Base-by-base conservation (phyloP, 2,329 filamentous ascomycete species). In the Fusarium anthophilum region DNA sequence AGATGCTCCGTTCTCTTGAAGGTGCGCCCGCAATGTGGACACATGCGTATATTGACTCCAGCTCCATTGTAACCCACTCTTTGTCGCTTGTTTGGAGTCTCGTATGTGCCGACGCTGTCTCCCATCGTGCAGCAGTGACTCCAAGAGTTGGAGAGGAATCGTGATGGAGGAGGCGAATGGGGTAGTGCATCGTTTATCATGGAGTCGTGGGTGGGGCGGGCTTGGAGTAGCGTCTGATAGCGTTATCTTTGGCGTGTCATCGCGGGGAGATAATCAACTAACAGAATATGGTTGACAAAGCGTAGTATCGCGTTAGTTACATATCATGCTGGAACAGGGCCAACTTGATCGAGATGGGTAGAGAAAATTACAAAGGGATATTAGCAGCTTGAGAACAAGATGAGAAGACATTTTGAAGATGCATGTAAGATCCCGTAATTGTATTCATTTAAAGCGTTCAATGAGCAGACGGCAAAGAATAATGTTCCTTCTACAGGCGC, bases 1-100 rank as follows among this genome's bases (percentile, higher is more conserved):
- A 86, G 72, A 75, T 86, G 84, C 76, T 86, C 84, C 45, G 84
- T 84, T 28, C 84, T 81, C 76, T 86, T 85, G 79, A 86, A 86
- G 53, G 77, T 80, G 51, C 84, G 78, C 55, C 81, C 82, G 68
- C 84, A 86, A 73, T 85, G 83, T 56, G 82, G 78, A 61, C 84
- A 86, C 35, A 78, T 74, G 41, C 78, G 80, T 59, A 66, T 64
- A 65, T 66, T 69, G 55, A 57, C 69, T 51, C 69, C 45, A 51
- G 32, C 56, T 37, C 53, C 62, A 58, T 44, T 66, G 53, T 53
- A 58, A 50, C 63, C 65, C 65, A 68, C 65, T 68, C 47, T 60
- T 30, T 68, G 65, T 53, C 65, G 65, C 65, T 68, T 68, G 53
- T 53, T 68, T 53, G 62, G 63, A 47, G 65, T 32, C 30, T 53